Evolutionary conservation across 176 grass and related monocot genomes (phyloP).

Genomic region (Avena sativa): DNA sequence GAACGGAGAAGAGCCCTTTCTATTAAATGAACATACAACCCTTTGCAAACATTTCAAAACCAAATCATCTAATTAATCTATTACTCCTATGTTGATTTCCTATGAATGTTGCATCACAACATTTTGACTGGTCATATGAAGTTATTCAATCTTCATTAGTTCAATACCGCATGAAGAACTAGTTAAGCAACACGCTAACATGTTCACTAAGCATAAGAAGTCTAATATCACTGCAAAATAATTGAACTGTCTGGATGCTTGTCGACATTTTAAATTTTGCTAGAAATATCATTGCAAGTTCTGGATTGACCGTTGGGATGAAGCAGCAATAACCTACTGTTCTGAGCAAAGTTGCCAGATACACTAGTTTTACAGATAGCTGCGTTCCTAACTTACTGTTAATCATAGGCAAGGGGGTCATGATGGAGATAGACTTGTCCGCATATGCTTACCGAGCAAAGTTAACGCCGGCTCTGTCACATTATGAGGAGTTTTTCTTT

Average conservation of each 20-base stretch:
- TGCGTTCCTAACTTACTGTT: neutral
- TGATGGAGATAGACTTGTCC: neutral
- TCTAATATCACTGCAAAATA: conserved; percentile 27
- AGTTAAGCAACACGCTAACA: neutral
- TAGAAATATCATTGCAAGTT: neutral
- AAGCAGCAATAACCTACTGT: neutral
- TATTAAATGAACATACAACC: conserved; percentile 1
- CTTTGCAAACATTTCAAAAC: neutral
- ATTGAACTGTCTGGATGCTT: neutral
- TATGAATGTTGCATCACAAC: neutral
- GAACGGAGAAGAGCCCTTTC: neutral
- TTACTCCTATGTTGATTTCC: neutral
- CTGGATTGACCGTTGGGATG: conserved; percentile 1
- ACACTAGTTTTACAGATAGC: too few species aligned
- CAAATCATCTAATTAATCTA: neutral
- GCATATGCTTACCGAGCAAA: neutral
- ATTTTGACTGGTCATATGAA: conserved; percentile 30
- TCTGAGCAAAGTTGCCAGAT: neutral
- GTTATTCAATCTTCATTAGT: neutral
- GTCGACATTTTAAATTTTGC: neutral
- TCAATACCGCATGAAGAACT: conserved; percentile 11
- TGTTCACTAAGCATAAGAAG: conserved; percentile 10
- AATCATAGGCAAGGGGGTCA: neutral
- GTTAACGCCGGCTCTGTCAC: neutral
- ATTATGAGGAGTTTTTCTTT: neutral